Conservation (phyloP, 2,329 filamentous ascomycete genomes). For the Aspergillus terreus region DNA sequence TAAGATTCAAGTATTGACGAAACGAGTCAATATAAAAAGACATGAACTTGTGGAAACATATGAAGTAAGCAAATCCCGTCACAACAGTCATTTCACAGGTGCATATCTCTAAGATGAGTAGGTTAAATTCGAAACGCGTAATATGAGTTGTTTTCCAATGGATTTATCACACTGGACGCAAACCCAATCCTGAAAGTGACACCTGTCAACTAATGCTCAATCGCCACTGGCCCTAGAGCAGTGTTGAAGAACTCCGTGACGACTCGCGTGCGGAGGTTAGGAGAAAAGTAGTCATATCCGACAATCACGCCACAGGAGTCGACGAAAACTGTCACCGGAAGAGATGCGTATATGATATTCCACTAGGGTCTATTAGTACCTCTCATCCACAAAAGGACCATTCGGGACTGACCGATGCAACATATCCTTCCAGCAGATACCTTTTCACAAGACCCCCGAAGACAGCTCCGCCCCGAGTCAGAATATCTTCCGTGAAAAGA, state of each 20-base stretch:
- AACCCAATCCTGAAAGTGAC: too few species aligned
- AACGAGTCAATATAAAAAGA: too few species aligned
- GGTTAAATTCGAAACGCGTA: not conserved
- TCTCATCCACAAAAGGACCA: not conserved
- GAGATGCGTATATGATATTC: slow-evolving; percentile 34
- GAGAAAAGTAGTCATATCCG: slow-evolving; percentile 32
- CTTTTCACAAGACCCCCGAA: slow-evolving; percentile 18
- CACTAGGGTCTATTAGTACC: slow-evolving; percentile 22
- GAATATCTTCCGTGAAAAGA: slow-evolving; percentile 26
- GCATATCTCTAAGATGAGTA: not conserved
- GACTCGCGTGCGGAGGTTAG: not conserved
- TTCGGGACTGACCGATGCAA: slow-evolving; percentile 8
- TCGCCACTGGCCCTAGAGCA: not conserved
- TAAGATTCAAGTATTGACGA: too few species aligned
- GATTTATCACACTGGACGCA: too few species aligned
- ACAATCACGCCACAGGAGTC: slow-evolving; percentile 31
- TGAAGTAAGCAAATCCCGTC: not conserved
- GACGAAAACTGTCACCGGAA: slow-evolving; percentile 37
- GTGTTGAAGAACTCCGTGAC: not conserved
- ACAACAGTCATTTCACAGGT: not conserved
- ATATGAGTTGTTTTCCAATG: not conserved
- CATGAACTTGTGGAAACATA: too few species aligned
- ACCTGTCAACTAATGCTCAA: not conserved
- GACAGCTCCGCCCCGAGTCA: slow-evolving; percentile 19
- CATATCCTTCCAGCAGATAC: slow-evolving; percentile 7